Conservation (phyloP, 805 yeast genomes). For the Ogataea methanolica region DNA sequence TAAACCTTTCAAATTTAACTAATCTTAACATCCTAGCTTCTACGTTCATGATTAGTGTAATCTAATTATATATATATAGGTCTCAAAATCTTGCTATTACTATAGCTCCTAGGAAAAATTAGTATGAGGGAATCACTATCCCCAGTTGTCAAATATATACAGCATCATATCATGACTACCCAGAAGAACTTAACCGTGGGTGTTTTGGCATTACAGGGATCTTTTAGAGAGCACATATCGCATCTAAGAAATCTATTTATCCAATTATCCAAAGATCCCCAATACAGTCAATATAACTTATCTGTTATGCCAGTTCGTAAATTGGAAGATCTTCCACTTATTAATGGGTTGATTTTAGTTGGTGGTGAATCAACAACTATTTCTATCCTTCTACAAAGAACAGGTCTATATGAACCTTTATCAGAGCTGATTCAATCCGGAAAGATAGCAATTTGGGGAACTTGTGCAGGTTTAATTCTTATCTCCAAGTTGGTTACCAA, state of each 20-base stretch:
- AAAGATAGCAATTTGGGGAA: slow-evolving; percentile 69
- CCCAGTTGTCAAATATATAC: no score
- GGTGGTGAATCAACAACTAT: slow-evolving; percentile 69
- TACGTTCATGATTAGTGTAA: no score
- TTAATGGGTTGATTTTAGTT: slow-evolving; percentile 65
- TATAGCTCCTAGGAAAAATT: no score
- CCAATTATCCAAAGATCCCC: slow-evolving; percentile 22
- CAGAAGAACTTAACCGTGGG: slow-evolving; percentile 40
- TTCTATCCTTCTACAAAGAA: slow-evolving; percentile 64
- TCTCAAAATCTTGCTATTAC: no score
- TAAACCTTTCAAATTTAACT: no score
- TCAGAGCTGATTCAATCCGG: slow-evolving; percentile 43
- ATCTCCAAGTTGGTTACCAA: slow-evolving; percentile 50
- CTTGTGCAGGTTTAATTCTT: slow-evolving; percentile 79
- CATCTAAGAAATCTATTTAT: slow-evolving; percentile 38
- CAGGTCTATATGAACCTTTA: slow-evolving; percentile 52
- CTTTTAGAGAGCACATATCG: slow-evolving; percentile 63
- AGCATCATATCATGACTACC: not conserved
- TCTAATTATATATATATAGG: no score
- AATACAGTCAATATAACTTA: slow-evolving; percentile 29
- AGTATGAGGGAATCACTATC: no score
- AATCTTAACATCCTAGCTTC: no score
- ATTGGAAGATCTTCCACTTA: slow-evolving; percentile 39
- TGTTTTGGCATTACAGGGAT: slow-evolving; percentile 76
- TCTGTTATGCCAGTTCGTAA: slow-evolving; percentile 47